Percentiles rank a stretch among this genome's conserved stretches.
Conservation (phyloP, 1,139 yeast genomes). For the Diutina mesorugosa region DNA sequence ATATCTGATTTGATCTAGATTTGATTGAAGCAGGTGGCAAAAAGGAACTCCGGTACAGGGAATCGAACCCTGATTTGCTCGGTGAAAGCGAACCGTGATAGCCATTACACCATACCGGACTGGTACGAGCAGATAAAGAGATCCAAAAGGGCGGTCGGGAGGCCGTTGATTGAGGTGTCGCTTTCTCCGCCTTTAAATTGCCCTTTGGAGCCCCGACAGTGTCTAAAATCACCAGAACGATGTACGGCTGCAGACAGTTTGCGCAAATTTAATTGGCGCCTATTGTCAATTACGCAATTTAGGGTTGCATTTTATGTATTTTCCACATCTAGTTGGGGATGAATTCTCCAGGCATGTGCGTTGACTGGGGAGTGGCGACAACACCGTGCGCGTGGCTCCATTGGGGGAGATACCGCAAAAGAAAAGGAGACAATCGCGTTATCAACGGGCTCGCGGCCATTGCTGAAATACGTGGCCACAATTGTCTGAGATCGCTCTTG, state of each 20-base stretch:
- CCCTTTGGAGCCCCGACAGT: too few relatives aligned
- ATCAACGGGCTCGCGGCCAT: background rate
- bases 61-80: constrained; percentile 77
- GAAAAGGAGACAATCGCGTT: background rate
- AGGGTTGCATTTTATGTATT: too few relatives aligned
- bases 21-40: constrained; percentile 5
- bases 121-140: background rate
- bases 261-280: too few relatives aligned
- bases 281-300: too few relatives aligned
- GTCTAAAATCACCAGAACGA: too few relatives aligned
- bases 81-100: constrained; percentile 78
- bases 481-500: background rate
- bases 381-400: background rate
- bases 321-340: too few relatives aligned
- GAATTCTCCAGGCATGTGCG: too few relatives aligned
- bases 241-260: too few relatives aligned
- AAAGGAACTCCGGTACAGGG: constrained; percentile 57
- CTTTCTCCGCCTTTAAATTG: too few relatives aligned
- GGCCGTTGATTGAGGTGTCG: too few relatives aligned
- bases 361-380: background rate
- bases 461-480: background rate
- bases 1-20: too few relatives aligned
- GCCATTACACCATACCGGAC: constrained; percentile 73
- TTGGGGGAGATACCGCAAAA: background rate
- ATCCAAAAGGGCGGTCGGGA: too few relatives aligned